A percentile compares a stretch with the other conserved stretches of the same genome.
Evolutionary conservation across 2,329 filamentous ascomycete species (phyloP).

Genomic region (Pestalotiopsis fici): DNA sequence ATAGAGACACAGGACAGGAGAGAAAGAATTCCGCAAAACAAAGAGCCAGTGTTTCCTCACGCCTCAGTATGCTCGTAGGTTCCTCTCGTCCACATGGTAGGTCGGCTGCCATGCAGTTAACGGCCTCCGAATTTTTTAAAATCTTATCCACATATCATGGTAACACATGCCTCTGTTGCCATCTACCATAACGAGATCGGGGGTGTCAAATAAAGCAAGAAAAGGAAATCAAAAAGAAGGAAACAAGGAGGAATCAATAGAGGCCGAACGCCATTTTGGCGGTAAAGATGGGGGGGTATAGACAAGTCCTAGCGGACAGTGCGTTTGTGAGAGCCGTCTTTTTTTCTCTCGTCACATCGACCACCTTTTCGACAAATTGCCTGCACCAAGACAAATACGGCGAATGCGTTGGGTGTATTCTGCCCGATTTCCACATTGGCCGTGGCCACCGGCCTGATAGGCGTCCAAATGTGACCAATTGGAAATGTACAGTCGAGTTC

Average conservation of each 20-base stretch:
- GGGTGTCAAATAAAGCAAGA: conserved; percentile 26
- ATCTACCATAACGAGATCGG: conserved; percentile 33
- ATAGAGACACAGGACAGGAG: conserved; percentile 1
- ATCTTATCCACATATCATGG: conserved; percentile 8
- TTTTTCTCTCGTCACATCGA: neutral
- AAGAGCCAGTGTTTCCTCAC: neutral
- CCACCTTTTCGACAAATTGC: neutral
- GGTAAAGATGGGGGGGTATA: conserved; percentile 26
- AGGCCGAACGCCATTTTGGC: conserved; percentile 18
- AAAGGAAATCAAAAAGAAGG: conserved; percentile 23
- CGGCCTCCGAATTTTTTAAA: conserved; percentile 1
- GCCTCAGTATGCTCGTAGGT: conserved; percentile 7
- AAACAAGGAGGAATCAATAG: conserved; percentile 23
- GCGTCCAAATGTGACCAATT: neutral
- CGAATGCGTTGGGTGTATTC: neutral
- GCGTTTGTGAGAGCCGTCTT: neutral
- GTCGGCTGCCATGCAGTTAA: neutral
- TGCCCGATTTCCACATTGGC: neutral
- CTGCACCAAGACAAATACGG: neutral
- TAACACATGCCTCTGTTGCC: conserved; percentile 25
- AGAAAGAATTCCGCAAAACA: neutral
- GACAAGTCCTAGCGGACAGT: conserved; percentile 24
- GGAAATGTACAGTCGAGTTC: neutral
- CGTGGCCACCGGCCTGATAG: neutral
- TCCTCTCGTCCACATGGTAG: conserved; percentile 5